A percentile compares a stretch with the other conserved stretches of the same genome.
Conservation (phyloP, 352 stramenopile genomes). For the Pythium sp. region DNA sequence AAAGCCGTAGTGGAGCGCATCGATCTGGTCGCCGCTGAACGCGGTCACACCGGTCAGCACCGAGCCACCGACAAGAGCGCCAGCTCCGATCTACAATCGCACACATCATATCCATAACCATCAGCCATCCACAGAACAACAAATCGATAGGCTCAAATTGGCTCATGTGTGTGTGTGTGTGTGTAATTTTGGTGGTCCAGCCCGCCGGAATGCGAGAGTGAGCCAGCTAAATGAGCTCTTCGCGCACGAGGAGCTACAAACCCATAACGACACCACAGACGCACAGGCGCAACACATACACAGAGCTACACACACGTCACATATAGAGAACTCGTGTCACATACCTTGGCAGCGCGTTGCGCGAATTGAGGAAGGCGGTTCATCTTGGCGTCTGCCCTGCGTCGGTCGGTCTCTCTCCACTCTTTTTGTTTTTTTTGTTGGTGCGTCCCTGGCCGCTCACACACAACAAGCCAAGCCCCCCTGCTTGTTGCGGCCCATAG, state of each 20-base stretch:
- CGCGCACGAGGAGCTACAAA: background rate
- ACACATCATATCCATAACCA: background rate
- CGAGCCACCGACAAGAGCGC: conserved; percentile 64
- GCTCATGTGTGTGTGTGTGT: conserved; percentile 7
- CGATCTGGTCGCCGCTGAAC: conserved; percentile 86
- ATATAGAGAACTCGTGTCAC: conserved; percentile 9
- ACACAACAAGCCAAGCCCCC: background rate
- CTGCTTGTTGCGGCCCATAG: background rate
- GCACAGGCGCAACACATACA: background rate
- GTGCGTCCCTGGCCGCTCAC: conserved; percentile 20
- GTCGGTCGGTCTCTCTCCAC: conserved; percentile 23
- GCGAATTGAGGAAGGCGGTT: conserved; percentile 70
- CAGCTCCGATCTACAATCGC: conserved; percentile 50
- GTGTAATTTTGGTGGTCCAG: conserved; percentile 66
- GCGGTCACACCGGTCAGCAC: conserved; percentile 80
- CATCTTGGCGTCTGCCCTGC: conserved; percentile 41
- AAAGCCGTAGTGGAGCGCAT: conserved; percentile 87
- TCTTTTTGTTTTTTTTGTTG: conserved; percentile 48
- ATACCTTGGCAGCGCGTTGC: conserved; percentile 74
- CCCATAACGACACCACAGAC: background rate
- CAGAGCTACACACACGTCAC: background rate
- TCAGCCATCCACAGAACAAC: conserved; percentile 16
- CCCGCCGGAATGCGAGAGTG: conserved; percentile 12
- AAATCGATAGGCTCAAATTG: background rate
- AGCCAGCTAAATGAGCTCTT: background rate